These are phyloP conservation scores for Yamadazyma kitorensis DNA, from an alignment of 805 yeast genomes.

Conservation along the genomic window DNA sequence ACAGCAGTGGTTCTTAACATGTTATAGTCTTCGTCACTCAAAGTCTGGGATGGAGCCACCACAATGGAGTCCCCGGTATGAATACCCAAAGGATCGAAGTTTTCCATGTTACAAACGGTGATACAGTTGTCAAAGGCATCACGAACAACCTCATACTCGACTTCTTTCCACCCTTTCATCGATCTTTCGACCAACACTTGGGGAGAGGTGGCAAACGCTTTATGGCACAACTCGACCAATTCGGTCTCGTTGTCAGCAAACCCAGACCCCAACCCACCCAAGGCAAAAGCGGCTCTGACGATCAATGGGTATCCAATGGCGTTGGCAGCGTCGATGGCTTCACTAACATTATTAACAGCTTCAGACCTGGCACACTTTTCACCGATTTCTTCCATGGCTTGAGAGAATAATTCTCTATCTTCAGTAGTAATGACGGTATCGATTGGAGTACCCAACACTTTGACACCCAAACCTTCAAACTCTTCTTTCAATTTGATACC, in stretches of 20 bases:
- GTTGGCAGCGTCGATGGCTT: constrained; percentile 87
- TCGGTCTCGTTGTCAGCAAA: constrained; percentile 84
- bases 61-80: constrained; percentile 99
- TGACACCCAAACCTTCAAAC: constrained; percentile 83
- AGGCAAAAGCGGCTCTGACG: constrained; percentile 95
- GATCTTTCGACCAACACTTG: constrained; percentile 96
- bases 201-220: constrained; percentile 93
- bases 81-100: constrained; percentile 96
- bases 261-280: constrained; percentile 98
- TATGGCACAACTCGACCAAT: constrained; percentile 77
- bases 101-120: constrained; percentile 99
- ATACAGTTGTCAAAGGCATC: constrained; percentile 96
- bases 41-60: constrained; percentile 97
- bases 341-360: constrained; percentile 92
- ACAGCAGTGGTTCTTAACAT: constrained; percentile 98
- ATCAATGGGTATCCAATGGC: constrained; percentile 91
- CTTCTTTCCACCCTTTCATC: constrained; percentile 98
- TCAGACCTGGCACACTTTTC: constrained; percentile 96
- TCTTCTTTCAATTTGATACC: constrained; percentile 97
- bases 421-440: constrained; percentile 94
- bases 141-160: constrained; percentile 97
- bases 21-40: constrained; percentile 95
- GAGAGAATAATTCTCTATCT: constrained; percentile 94
- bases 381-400: constrained; percentile 89
- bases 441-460: constrained; percentile 97